Conservation (phyloP, 2,329 filamentous ascomycete genomes). For the Byssochlamys sp. region DNA sequence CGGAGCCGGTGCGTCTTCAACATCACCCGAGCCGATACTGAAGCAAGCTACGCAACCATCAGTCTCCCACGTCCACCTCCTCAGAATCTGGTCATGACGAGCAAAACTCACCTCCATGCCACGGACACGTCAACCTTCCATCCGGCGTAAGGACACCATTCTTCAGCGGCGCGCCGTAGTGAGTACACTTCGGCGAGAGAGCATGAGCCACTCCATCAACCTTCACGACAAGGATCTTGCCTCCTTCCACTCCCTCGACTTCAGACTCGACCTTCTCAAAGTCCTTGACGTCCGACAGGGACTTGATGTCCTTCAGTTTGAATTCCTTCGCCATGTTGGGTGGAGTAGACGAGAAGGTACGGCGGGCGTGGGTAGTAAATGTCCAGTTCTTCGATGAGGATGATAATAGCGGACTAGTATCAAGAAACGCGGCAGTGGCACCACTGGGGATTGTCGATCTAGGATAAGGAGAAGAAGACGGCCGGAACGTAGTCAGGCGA, state of each 20-base stretch:
- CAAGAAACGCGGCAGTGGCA: not conserved
- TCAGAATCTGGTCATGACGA: conserved; percentile 2
- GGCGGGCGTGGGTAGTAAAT: not conserved
- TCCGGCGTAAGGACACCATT: conserved; percentile 75
- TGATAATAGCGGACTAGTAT: not conserved
- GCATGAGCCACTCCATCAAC: conserved; percentile 67
- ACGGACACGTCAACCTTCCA: conserved; percentile 82
- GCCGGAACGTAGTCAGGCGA: not conserved
- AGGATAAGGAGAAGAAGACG: not conserved
- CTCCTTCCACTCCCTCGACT: conserved; percentile 76
- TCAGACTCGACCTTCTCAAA: conserved; percentile 82
- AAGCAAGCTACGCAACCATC: conserved; percentile 63
- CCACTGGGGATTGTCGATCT: not conserved
- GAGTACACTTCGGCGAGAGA: conserved; percentile 70
- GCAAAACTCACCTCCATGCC: conserved; percentile 72
- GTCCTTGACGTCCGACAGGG: conserved; percentile 59
- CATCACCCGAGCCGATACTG: conserved; percentile 76
- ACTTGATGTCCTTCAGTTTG: conserved; percentile 63
- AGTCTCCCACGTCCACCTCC: conserved; percentile 7
- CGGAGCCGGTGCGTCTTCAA: conserved; percentile 86
- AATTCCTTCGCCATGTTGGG: conserved; percentile 30
- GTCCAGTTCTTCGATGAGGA: not conserved
- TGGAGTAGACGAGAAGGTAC: conserved; percentile 5
- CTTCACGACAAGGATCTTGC: conserved; percentile 79
- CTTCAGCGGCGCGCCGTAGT: conserved; percentile 82